Conservation (phyloP, 768 basidiomycete species). For the Cyclocybe aegerita region DNA sequence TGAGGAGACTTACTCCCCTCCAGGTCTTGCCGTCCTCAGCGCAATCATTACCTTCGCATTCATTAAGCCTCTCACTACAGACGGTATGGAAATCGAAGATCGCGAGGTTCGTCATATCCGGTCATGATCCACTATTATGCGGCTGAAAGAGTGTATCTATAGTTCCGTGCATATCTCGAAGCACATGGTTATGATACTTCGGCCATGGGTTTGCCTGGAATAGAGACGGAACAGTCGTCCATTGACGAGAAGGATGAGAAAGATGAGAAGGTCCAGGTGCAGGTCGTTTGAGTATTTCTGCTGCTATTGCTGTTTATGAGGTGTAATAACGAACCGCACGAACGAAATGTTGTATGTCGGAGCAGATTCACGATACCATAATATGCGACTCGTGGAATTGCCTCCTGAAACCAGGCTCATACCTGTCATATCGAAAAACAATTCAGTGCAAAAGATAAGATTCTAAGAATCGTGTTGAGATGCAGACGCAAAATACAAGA, state of each 20-base stretch:
- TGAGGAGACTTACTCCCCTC: background rate
- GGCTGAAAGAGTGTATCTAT: constrained; percentile 1
- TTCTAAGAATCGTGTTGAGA: too few species aligned
- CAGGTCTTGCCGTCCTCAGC: constrained; percentile 73
- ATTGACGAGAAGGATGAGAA: constrained; percentile 23
- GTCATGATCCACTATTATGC: background rate
- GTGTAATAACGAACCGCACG: too few species aligned
- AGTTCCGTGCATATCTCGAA: constrained; percentile 85
- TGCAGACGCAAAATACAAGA: too few species aligned
- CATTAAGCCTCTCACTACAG: constrained; percentile 69
- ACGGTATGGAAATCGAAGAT: constrained; percentile 83
- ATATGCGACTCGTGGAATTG: too few species aligned
- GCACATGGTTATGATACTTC: constrained; percentile 77
- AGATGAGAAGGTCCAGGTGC: constrained; percentile 17
- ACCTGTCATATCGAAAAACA: too few species aligned
- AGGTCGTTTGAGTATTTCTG: background rate
- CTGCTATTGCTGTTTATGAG: too few species aligned
- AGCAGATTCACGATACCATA: too few species aligned
- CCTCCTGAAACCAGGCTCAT: too few species aligned
- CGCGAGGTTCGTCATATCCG: constrained; percentile 39
- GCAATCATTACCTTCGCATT: constrained; percentile 73
- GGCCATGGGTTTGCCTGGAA: constrained; percentile 57
- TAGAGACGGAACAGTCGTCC: constrained; percentile 19
- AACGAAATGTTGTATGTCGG: too few species aligned
- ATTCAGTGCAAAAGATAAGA: too few species aligned